Evolutionary conservation across 2,329 filamentous ascomycete genomes (phyloP).

Genomic region (Albifimbria verrucaria): DNA sequence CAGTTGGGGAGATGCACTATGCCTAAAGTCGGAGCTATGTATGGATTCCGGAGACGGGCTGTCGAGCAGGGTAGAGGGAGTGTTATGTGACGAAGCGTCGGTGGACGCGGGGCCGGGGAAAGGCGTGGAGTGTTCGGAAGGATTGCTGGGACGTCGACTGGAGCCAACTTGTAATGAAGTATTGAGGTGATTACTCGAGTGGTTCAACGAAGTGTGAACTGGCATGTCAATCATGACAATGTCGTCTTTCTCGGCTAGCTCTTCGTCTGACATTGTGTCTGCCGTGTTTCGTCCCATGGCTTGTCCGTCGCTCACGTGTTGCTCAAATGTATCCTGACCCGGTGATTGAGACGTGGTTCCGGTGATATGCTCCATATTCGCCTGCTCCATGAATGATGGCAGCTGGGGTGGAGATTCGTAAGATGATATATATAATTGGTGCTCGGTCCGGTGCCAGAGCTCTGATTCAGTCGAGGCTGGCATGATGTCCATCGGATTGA

Average conservation of each 20-base stretch:
- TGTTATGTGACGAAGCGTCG: conserved; percentile 38
- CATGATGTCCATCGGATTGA: conserved; percentile 55
- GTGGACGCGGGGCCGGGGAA: conserved; percentile 35
- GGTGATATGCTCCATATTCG: neutral
- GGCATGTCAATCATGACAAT: conserved; percentile 18
- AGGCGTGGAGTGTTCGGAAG: conserved; percentile 41
- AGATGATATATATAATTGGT: conserved; percentile 27
- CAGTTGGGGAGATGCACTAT: conserved; percentile 32
- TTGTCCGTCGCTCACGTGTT: conserved; percentile 22
- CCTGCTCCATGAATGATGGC: conserved; percentile 3
- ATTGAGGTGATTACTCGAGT: conserved; percentile 20
- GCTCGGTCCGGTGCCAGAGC: conserved; percentile 33
- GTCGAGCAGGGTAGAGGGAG: conserved; percentile 44
- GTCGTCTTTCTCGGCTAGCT: conserved; percentile 16
- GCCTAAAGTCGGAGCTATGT: conserved; percentile 31
- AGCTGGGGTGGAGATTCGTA: conserved; percentile 20
- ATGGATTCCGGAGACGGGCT: conserved; percentile 38
- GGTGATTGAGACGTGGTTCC: conserved; percentile 17
- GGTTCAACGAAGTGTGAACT: neutral
- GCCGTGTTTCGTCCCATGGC: conserved; percentile 22
- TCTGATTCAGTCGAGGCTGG: conserved; percentile 36
- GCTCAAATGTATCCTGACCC: conserved; percentile 14
- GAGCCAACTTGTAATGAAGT: conserved; percentile 16
- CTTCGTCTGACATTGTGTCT: conserved; percentile 13
- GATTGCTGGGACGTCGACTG: conserved; percentile 28